These are phyloP conservation scores for Neonothopanus nambi DNA, from an alignment of 1,284 basidiomycete species.

Conservation along the genomic window DNA sequence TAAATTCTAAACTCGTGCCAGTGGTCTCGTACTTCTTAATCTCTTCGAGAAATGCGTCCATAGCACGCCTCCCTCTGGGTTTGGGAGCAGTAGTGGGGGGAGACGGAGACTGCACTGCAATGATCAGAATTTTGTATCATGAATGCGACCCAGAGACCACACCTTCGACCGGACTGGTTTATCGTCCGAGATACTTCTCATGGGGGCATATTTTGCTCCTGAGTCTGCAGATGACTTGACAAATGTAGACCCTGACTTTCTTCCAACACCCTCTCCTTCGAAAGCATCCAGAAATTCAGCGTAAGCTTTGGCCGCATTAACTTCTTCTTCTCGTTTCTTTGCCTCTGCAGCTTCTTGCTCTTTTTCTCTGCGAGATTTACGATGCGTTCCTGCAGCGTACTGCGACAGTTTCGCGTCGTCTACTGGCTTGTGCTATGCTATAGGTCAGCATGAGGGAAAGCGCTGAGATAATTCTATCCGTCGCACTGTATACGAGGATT, in stretches of 20 bases:
- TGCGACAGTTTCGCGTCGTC: slow-evolving; percentile 78
- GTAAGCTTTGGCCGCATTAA: slow-evolving; percentile 75
- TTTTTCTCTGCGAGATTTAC: slow-evolving; percentile 80
- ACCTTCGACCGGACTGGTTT: not conserved
- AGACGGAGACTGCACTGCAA: slow-evolving; percentile 47
- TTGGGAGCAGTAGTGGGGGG: slow-evolving; percentile 51
- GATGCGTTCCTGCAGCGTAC: slow-evolving; percentile 71
- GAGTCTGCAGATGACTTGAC: slow-evolving; percentile 70
- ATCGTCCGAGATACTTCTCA: not conserved
- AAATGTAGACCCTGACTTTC: slow-evolving; percentile 62
- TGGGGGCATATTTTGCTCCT: slow-evolving; percentile 48
- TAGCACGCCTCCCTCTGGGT: slow-evolving; percentile 88
- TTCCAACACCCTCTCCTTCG: slow-evolving; percentile 65
- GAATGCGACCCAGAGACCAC: not conserved
- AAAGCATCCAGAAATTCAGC: slow-evolving; percentile 88
- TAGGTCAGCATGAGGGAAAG: slow-evolving; percentile 55
- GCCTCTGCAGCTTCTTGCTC: slow-evolving; percentile 88
- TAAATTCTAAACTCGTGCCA: slow-evolving; percentile 10
- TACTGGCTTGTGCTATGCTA: slow-evolving; percentile 70
- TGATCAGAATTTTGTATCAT: slow-evolving; percentile 6
- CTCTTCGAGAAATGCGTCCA: slow-evolving; percentile 92
- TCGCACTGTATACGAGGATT: slow-evolving; percentile 83
- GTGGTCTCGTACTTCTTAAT: slow-evolving; percentile 70
- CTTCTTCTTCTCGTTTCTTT: slow-evolving; percentile 83
- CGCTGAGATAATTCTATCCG: slow-evolving; percentile 64